Evolutionary conservation across 2,329 filamentous ascomycete species (phyloP), one percentile per base, ranked within the genome.

Genomic region (Alternaria ethzedia): DNA sequence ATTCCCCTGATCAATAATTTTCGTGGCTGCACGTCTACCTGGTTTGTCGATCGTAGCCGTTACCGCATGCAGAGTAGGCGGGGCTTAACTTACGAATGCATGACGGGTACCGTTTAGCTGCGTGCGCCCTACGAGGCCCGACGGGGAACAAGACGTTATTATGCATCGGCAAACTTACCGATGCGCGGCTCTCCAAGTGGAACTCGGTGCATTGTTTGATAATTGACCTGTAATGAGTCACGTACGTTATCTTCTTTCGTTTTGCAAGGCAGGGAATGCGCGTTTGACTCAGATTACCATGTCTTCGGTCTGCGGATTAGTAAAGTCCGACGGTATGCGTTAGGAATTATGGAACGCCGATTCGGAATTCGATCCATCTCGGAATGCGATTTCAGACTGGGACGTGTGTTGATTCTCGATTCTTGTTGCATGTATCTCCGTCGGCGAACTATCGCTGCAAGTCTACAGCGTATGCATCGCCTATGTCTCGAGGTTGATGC

Each of bases 401-500:
- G 23, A 47, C 6, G 9, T 45, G 17, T 23, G 21, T 47, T 32
- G 43, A 13, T 6, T 32, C n/a, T 20, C n/a, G 45, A 30, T 17
- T 21, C 30, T n/a, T 58, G 32, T n/a, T 59, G 25, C 25, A 30
- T 23, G 12, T 15, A 11, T 46, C 20, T n/a, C 11, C 36, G 15
- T 59, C 13, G 57, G 26, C 9, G 26, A 25, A 43, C 30, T 13
- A 12, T 50, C 12, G 25, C 41, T 46, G 43, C 17, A 47, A 23
- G 15, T 28, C 15, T 15, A 28, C 11, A 7, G 9, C 15, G 8
- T 23, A 17, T 28, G 13, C 28, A 21, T 21, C 11, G 8, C 30
- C 50, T 67, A 96, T 71, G 91, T 93, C 82, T 99, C 96, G 69
- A 98, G 86, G 82, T 99, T 99, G 85, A 99, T 99, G 80, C 94